phyloP scores from a whole-genome alignment of 1,139 yeast species.

The Debaryomyces sp. region DNA sequence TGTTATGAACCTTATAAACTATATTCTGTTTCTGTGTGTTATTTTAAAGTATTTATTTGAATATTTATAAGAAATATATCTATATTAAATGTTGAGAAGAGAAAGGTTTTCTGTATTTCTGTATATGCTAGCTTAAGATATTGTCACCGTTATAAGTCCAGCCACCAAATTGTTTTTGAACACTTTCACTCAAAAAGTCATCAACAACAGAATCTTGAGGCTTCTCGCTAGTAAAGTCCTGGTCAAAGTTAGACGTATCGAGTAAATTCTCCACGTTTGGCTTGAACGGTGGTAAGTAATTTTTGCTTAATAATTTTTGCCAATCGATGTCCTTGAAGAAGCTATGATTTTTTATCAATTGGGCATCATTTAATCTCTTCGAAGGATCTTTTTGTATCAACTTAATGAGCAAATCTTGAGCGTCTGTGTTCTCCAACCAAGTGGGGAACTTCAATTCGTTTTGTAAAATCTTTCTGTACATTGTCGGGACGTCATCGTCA shows the following conservation, averaged over 20 bases:
- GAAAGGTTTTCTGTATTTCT: background rate
- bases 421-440: slow-evolving; percentile 80
- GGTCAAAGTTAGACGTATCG: slow-evolving; percentile 92
- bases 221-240: slow-evolving; percentile 88
- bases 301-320: slow-evolving; percentile 80
- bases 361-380: slow-evolving; percentile 79
- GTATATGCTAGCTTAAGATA: slow-evolving; percentile 15
- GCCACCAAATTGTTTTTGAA: slow-evolving; percentile 96
- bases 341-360: slow-evolving; percentile 80
- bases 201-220: slow-evolving; percentile 97
- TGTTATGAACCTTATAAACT: background rate
- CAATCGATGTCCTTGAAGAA: slow-evolving; percentile 93
- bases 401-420: slow-evolving; percentile 77
- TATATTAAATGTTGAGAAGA: slow-evolving; percentile 3
- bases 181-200: slow-evolving; percentile 84
- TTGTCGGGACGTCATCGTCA: slow-evolving; percentile 89
- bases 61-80: background rate
- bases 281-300: slow-evolving; percentile 93
- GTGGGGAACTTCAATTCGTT: slow-evolving; percentile 89
- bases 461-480: slow-evolving; percentile 91
- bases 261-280: slow-evolving; percentile 86
- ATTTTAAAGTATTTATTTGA: background rate
- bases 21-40: background rate
- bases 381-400: slow-evolving; percentile 85
- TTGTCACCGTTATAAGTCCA: slow-evolving; percentile 90